Evolutionary conservation across 2,329 filamentous ascomycete genomes (phyloP).

Genomic region (Paraconiothyrium sp.): DNA sequence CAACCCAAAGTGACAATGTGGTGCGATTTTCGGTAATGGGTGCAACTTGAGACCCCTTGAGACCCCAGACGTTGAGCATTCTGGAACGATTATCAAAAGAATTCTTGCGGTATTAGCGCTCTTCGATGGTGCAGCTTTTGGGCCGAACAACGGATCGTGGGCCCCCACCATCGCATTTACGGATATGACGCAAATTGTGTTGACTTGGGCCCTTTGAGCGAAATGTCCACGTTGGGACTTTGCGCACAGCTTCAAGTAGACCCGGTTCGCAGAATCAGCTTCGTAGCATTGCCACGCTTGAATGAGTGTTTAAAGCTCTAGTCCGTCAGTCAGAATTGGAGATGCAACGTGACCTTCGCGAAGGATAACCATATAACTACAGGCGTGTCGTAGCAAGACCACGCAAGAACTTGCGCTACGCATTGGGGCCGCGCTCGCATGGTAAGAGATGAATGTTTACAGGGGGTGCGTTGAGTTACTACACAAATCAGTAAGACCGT

Average conservation of each 20-base stretch:
- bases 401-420: neutral
- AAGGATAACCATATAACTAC: neutral
- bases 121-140: neutral
- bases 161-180: too few relatives aligned
- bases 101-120: neutral
- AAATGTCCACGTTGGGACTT: too few relatives aligned
- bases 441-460: neutral
- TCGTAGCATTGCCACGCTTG: too few relatives aligned
- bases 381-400: neutral
- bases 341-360: neutral
- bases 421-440: neutral
- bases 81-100: neutral
- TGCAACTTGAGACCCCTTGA: neutral
- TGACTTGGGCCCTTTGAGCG: too few relatives aligned
- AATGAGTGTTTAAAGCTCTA: too few relatives aligned
- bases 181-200: too few relatives aligned
- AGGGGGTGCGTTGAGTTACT: neutral
- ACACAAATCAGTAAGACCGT: slow-evolving; percentile 1
- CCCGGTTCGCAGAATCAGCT: too few relatives aligned
- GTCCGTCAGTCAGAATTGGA: neutral
- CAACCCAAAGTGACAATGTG: neutral
- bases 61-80: too few relatives aligned
- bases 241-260: too few relatives aligned
- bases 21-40: neutral
- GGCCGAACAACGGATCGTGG: neutral